Evolutionary conservation across 2,329 filamentous ascomycete genomes (phyloP), one percentile per base, ranked within the genome.

Genomic region (Ophiocordyceps camponoti-saundersi): DNA sequence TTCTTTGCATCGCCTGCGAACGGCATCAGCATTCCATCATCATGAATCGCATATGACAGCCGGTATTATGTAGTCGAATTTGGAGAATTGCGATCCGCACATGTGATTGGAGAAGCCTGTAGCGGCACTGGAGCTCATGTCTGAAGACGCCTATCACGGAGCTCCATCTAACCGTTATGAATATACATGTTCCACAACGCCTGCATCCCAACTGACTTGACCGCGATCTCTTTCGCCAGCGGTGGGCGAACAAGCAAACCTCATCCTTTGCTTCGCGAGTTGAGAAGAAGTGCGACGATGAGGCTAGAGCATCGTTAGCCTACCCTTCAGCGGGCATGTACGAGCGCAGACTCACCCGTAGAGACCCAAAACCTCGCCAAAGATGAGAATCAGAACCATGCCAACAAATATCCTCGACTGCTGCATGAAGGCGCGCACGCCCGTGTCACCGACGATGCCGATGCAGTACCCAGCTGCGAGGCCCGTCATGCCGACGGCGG

Each of bases 331-430:
- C n/a, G 12, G 12, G 18, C 3, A 2, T 12, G 26, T 11, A 10
- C 29, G 15, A 1, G n/a, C n/a, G 13, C 13, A 13, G 51, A 63
- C 82, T 55, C 73, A 95, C 87, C 92, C 92, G 59, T 98, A 98
- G 30, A 98, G 80, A 64, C 92, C 92, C 61, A 98, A 64, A 18
- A 98, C 92, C 72, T 98, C 92, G 48, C 87, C 92, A 62, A 98
- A 98, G 77, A 98, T 98, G 52, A 96, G 75, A 56, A 96, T 96
- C 57, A 98, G 69, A 44, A 98, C 90, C 92, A 96, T 96, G 65
- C 92, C 92, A 45, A 98, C 92, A 57, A 95, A 98, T 54, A 98
- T 84, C 52, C 90, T 79, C 45, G 85, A 93, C 66, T 98, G 92
- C 59, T 87, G 79, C 88, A 98, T 95, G 69, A 93, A 96, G 48